A percentile compares a stretch with the other conserved stretches of the same genome.
Conservation (phyloP, 805 yeast species). For the Komagataella ulmi region DNA sequence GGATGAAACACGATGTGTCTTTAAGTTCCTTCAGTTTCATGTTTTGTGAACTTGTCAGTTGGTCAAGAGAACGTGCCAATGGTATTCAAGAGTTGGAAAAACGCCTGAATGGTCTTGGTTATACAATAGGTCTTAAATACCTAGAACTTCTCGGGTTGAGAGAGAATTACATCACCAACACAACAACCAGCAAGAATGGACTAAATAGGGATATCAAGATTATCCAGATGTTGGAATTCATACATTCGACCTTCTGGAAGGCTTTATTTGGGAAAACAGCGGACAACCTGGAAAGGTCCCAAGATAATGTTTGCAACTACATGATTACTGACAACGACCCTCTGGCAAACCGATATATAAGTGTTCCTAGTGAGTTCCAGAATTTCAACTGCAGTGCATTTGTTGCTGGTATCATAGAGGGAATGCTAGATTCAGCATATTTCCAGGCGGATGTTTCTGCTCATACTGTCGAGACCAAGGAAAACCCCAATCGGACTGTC, state of each 20-base stretch:
- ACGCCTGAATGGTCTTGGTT: slow-evolving; percentile 57
- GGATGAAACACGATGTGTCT: slow-evolving; percentile 56
- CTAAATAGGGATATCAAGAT: slow-evolving; percentile 50
- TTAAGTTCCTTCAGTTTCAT: slow-evolving; percentile 54
- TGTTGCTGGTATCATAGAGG: slow-evolving; percentile 77
- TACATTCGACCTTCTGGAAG: slow-evolving; percentile 64
- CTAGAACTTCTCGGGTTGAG: slow-evolving; percentile 58
- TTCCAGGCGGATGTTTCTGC: slow-evolving; percentile 75
- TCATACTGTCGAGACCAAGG: slow-evolving; percentile 55
- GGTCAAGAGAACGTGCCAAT: slow-evolving; percentile 45
- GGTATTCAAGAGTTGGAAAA: slow-evolving; percentile 57
- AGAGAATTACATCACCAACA: slow-evolving; percentile 31
- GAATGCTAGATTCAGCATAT: slow-evolving; percentile 59
- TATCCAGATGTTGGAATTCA: slow-evolving; percentile 67
- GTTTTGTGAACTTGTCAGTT: slow-evolving; percentile 57
- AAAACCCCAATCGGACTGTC: slow-evolving; percentile 54
- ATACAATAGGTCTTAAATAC: slow-evolving; percentile 60
- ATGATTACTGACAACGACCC: slow-evolving; percentile 78
- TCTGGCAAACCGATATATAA: slow-evolving; percentile 53
- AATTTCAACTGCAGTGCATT: slow-evolving; percentile 72
- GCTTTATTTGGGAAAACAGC: slow-evolving; percentile 63
- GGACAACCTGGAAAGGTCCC: slow-evolving; percentile 26
- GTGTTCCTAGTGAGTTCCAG: slow-evolving; percentile 69
- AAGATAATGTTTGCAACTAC: slow-evolving; percentile 49
- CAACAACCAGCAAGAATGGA: slow-evolving; percentile 39